Evolutionary conservation across 176 grass and related monocot species (phyloP), one percentile per base, ranked within the genome.

Genomic region (Cocos nucifera): DNA sequence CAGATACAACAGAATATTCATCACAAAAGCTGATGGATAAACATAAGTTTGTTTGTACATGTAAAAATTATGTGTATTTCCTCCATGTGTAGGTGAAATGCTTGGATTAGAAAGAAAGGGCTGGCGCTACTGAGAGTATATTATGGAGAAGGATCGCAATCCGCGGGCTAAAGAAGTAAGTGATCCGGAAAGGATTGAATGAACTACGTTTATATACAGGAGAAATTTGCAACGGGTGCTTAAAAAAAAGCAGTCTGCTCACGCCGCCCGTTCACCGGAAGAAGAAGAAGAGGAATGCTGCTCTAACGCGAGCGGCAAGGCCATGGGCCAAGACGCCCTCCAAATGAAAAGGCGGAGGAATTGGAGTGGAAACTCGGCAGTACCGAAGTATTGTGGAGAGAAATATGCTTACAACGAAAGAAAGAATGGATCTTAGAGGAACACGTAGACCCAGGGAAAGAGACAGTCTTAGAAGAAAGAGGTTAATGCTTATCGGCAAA

Each of bases 281-380:
- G 27, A 88, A 98, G 49, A 92, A 92, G 67, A 88, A 98, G 64
- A 80, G 94, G 12, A 93, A 75, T 32, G 87, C 94, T 4, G 80
- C 94, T 20, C 78, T 2, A 84, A 88, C 0, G 74, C 88, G 54
- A 88, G 93, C 59, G 94, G 93, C 59, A 85, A 98, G 80, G 94
- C 94, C 48, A 98, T 98, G 94, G 73, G n/a, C n/a, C 82, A 6
- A 98, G 89, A 59, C 82, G 94, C 23, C 84, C 93, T 55, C 94
- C 93, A 71, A 81, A 93, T 79, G 94, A 93, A 35, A 98, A 98
- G 64, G 83, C 88, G 0, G 79, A 77, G 15, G n/a, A n/a, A 63
- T 92, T 3, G 84, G 86, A 73, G 83, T 98, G 17, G 88, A 98
- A 79, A 49, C 54, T 3, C 79, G 88, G 4, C 94, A 93, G 67